Evolutionary conservation across 1,284 basidiomycete species (phyloP).

Genomic region (Hemileccinum hortonii): DNA sequence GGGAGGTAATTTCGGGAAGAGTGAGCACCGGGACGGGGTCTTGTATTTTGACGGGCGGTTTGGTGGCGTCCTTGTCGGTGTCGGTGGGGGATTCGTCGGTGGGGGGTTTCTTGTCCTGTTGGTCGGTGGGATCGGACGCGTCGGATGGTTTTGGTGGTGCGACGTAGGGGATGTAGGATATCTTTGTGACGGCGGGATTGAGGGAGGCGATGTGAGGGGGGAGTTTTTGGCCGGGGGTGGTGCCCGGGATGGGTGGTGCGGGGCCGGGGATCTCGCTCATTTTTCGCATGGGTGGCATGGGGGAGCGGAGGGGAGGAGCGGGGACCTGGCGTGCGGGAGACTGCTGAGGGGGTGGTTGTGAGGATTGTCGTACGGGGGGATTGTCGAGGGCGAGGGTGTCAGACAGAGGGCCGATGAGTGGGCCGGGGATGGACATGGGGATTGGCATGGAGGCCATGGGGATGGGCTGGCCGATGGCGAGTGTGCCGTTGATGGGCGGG

Average conservation of each 20-base stretch:
- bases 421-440: neutral
- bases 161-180: conserved; percentile 30
- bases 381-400: conserved; percentile 27
- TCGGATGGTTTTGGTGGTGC: conserved; percentile 21
- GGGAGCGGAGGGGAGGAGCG: conserved; percentile 21
- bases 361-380: conserved; percentile 16
- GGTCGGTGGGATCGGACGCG: conserved; percentile 12
- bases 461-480: conserved; percentile 19
- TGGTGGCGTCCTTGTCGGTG: conserved; percentile 21
- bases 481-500: conserved; percentile 16
- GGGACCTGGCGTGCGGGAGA: conserved; percentile 25
- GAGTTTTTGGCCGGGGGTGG: conserved; percentile 31
- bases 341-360: conserved; percentile 30
- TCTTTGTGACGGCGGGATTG: conserved; percentile 34
- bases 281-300: conserved; percentile 26
- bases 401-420: conserved; percentile 31
- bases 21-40: conserved; percentile 38
- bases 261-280: conserved; percentile 21
- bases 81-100: conserved; percentile 12
- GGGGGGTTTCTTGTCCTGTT: conserved; percentile 30
- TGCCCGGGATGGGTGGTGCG: conserved; percentile 27
- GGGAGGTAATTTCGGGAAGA: conserved; percentile 39
- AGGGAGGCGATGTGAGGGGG: conserved; percentile 35
- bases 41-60: conserved; percentile 18
- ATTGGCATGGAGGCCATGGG: no score